Percentiles rank a stretch among this genome's conserved stretches.
Evolutionary conservation across 331 rosid genomes (phyloP).

Genomic region (Cydonia oblonga): DNA sequence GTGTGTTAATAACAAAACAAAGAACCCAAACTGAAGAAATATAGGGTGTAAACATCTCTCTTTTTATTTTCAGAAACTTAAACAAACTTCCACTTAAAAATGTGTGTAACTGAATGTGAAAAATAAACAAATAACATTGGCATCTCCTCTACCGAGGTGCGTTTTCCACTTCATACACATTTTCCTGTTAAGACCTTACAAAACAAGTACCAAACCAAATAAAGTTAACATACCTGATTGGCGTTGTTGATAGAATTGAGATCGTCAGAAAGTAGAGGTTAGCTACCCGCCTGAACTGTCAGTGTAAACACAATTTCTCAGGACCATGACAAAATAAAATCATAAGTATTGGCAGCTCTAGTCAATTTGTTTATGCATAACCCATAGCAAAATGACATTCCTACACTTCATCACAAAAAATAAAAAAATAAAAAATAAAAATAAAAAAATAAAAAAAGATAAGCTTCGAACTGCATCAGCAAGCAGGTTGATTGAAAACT

Average conservation of each 20-base stretch:
- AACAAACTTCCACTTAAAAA: background rate
- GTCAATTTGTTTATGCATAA: background rate
- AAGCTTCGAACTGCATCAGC: no score
- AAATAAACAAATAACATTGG: background rate
- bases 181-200: background rate
- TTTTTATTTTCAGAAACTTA: background rate
- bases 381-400: no score
- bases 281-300: slow-evolving; percentile 96
- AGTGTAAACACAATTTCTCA: slow-evolving; percentile 27
- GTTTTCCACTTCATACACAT: background rate
- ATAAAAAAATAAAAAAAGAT: no score
- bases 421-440: no score
- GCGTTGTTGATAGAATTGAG: slow-evolving; percentile 80
- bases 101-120: background rate
- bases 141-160: background rate
- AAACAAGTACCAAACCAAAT: slow-evolving; percentile 1
- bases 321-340: slow-evolving; percentile 13
- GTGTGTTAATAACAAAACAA: background rate
- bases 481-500: no score
- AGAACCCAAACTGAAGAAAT: background rate
- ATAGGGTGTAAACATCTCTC: background rate
- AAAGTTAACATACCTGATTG: slow-evolving; percentile 53
- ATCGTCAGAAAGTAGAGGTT: slow-evolving; percentile 79
- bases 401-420: no score
- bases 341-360: background rate